These are phyloP conservation scores for Tulasnella sp. DNA, from an alignment of 768 basidiomycete species.

Conservation along the genomic window DNA sequence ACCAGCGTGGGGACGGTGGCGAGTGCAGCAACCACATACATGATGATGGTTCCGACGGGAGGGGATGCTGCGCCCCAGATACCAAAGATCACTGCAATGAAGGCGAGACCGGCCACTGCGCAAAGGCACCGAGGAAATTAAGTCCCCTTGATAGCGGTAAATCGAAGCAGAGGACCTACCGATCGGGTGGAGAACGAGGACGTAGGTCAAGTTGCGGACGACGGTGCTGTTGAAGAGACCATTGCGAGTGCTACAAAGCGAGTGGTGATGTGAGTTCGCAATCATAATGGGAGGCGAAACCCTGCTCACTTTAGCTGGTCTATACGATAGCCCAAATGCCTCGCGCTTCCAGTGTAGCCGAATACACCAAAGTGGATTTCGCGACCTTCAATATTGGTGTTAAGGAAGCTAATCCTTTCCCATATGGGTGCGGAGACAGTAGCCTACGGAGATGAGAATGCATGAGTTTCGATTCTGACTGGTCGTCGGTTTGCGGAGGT, in stretches of 20 bases:
- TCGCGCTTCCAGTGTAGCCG: conserved; percentile 59
- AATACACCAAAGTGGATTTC: conserved; percentile 67
- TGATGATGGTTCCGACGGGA: conserved; percentile 69
- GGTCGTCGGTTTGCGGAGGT: conserved; percentile 19
- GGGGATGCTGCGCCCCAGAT: conserved; percentile 61
- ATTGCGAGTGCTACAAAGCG: background rate
- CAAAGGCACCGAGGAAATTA: background rate
- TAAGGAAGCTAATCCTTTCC: conserved; percentile 64
- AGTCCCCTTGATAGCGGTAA: conserved; percentile 12
- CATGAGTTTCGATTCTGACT: conserved; percentile 10
- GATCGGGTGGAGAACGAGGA: conserved; percentile 76
- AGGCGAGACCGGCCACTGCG: conserved; percentile 59
- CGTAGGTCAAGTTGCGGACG: conserved; percentile 66
- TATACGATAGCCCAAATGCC: conserved; percentile 53
- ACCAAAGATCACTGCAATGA: conserved; percentile 62
- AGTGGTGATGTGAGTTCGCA: background rate
- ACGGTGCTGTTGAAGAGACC: conserved; percentile 45
- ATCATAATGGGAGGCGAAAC: no score
- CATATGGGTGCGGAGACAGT: conserved; percentile 73
- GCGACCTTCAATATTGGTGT: conserved; percentile 42
- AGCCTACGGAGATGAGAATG: conserved; percentile 41
- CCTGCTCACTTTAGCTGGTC: conserved; percentile 4
- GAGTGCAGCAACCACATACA: conserved; percentile 63
- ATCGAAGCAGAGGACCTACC: conserved; percentile 41
- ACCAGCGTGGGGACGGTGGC: conserved; percentile 64